phyloP scores from a whole-genome alignment of 2,329 filamentous ascomycete genomes.

The Cercospora nicotianae region DNA sequence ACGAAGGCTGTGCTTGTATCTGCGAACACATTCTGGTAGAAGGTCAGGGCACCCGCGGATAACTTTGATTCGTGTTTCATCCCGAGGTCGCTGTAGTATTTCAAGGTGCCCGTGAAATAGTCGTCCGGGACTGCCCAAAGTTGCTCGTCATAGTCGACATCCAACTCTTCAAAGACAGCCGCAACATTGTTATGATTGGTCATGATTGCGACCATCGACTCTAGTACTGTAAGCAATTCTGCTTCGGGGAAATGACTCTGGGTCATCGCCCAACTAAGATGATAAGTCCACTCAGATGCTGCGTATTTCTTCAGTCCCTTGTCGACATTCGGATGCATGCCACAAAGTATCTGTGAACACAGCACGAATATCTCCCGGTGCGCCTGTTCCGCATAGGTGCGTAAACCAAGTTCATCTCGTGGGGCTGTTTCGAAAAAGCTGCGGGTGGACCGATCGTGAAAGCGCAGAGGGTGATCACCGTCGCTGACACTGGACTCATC shows the following conservation, averaged over 20 bases:
- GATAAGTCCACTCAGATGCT: constrained; percentile 9
- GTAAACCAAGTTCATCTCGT: background rate
- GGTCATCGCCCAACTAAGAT: background rate
- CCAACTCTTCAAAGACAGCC: background rate
- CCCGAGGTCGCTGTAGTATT: background rate
- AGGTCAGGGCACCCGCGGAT: background rate
- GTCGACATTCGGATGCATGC: background rate
- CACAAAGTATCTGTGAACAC: constrained; percentile 8
- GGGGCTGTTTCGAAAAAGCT: background rate
- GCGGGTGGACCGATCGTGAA: constrained; percentile 6
- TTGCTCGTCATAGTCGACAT: constrained; percentile 7
- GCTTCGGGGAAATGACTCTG: background rate
- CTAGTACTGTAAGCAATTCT: background rate
- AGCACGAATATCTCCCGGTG: constrained; percentile 9
- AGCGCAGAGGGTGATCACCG: constrained; percentile 7
- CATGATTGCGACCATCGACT: constrained; percentile 7
- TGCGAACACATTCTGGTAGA: background rate
- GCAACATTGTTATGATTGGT: constrained; percentile 5
- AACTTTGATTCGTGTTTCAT: background rate
- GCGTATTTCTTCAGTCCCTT: constrained; percentile 4
- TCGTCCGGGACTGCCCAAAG: background rate
- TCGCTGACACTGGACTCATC: background rate
- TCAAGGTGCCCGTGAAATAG: background rate
- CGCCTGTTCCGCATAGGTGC: background rate
- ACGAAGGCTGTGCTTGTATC: background rate